Base-by-base conservation (phyloP, 116 monocot species). In the Iris pallida region DNA sequence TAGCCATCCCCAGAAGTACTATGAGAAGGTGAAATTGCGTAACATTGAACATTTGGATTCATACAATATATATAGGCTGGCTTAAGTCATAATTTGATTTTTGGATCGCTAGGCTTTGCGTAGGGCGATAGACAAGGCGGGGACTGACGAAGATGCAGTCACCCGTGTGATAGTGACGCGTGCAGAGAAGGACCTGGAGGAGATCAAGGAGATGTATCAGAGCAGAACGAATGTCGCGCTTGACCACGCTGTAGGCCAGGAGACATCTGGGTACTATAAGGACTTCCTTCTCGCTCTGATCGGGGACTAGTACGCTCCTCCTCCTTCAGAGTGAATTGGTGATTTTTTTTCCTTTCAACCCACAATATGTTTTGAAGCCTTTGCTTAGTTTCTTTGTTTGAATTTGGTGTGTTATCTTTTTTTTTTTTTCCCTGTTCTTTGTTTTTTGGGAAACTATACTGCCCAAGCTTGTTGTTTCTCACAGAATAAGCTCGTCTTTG, bases 121-220 rank as follows among this genome's bases (percentile, higher is more conserved):
- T 3, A 72, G 71, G 8, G 75, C 79, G 4, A 42, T 76, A 8
- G 65, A 16, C 66, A 76, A 86, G 59, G 6, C 73, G 0, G 76
- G 68, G 18, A 67, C 66, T 0, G 77, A 90, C 42, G 86, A 81
- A 18, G 79, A 81, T 9, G 72, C 53, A 0, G 71, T 90, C 7
- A 87, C 87, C 41, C 66, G 87, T 0, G 75, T 87, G 63, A 64
- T 90, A 20, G 75, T 84, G 40, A 87, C 69, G 13, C 83, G 69
- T 5, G 79, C 77, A 4, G 86, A 90, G 81, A 90, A 84, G 72
- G 87, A 90, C 62, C 64, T 90, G 66, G 72, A 61, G 63, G 74
- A 40, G 52, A 82, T 90, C 76, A 84, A 81, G 72, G 84, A 84
- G 53, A 18, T 72, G 46, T 87, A 79, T 70, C 62, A 76, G 52